Evolutionary conservation across 2,329 filamentous ascomycete species (phyloP).

Genomic region (Cercospora zeina): DNA sequence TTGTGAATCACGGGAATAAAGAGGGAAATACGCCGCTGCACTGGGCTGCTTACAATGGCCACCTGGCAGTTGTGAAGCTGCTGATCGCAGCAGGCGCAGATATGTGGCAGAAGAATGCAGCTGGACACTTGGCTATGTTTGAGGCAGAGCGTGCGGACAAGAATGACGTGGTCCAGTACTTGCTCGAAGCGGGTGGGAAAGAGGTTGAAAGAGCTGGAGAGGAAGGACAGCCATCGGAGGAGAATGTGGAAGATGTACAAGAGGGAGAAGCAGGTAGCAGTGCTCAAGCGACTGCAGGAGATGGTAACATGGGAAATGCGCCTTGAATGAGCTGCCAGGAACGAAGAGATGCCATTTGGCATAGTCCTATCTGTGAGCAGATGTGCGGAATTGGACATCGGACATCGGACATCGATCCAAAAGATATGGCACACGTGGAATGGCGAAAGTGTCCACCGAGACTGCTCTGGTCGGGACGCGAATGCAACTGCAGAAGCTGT

Average conservation of each 20-base stretch:
- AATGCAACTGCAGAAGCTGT: no score
- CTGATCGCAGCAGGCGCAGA: conserved; percentile 76
- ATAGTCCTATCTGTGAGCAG: neutral
- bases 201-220: conserved; percentile 33
- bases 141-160: conserved; percentile 54
- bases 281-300: conserved; percentile 20
- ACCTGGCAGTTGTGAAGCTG: conserved; percentile 74
- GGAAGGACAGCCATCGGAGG: conserved; percentile 26
- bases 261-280: conserved; percentile 25
- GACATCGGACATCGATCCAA: neutral
- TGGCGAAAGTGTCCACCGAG: neutral
- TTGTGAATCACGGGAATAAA: conserved; percentile 70
- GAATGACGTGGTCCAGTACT: conserved; percentile 51
- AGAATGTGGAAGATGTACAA: conserved; percentile 29
- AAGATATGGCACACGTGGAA: neutral
- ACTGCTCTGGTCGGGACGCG: neutral
- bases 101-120: conserved; percentile 74
- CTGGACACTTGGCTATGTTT: conserved; percentile 67
- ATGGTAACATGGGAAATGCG: conserved; percentile 19
- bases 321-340: neutral
- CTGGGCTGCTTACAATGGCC: conserved; percentile 89
- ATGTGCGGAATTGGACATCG: neutral
- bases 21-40: conserved; percentile 90
- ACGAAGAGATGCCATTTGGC: neutral
- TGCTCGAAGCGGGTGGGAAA: conserved; percentile 50